Conservation (phyloP, 257 asterid species). For the Asclepias syriaca region DNA sequence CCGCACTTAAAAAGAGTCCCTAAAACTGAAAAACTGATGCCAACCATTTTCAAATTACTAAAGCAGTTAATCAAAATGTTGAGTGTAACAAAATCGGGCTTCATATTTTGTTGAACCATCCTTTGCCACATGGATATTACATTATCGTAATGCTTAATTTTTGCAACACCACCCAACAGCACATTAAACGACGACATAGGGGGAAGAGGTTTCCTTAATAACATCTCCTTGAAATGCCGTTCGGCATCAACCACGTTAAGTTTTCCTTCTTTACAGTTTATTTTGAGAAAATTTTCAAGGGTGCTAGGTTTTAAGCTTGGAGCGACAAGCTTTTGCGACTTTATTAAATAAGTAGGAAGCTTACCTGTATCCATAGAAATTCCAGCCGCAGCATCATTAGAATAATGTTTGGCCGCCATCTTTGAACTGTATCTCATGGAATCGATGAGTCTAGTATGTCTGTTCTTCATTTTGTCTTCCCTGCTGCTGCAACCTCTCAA, state of each 20-base stretch:
- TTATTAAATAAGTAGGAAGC: conserved; percentile 24
- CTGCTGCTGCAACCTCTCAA: too few relatives aligned
- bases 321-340: conserved; percentile 13
- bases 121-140: conserved; percentile 39
- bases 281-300: conserved; percentile 21
- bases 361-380: conserved; percentile 24
- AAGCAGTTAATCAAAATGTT: conserved; percentile 53
- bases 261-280: conserved; percentile 16
- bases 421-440: not conserved
- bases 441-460: not conserved
- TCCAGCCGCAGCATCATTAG: conserved; percentile 6
- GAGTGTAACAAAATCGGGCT: conserved; percentile 50
- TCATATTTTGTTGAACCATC: conserved; percentile 32
- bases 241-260: conserved; percentile 27
- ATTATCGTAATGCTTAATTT: conserved; percentile 32
- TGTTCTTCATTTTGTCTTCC: not conserved
- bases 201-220: conserved; percentile 42
- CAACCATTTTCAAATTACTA: conserved; percentile 39
- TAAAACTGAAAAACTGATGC: conserved; percentile 52
- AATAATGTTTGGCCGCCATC: conserved; percentile 34
- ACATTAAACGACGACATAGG: conserved; percentile 43
- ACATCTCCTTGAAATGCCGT: conserved; percentile 38
- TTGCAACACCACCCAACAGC: conserved; percentile 42
- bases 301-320: conserved; percentile 14
- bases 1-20: conserved; percentile 56